Percentiles rank a stretch among this genome's conserved stretches.
These are phyloP conservation scores for Carnegiea gigantea DNA, from an alignment of 179 eudicot genomes.

Conservation along the genomic window DNA sequence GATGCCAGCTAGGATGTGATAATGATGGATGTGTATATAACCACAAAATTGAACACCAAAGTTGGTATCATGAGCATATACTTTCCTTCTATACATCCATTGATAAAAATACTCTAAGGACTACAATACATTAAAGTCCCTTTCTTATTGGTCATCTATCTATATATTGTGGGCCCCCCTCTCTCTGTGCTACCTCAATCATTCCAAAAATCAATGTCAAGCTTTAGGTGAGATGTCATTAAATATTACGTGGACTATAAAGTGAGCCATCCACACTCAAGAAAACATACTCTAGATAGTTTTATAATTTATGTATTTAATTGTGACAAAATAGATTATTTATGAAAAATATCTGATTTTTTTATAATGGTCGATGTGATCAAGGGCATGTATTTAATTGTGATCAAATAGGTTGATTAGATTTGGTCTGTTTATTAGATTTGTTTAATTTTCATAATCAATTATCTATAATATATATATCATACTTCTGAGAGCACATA, in stretches of 20 bases:
- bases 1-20: background rate
- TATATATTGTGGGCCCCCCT: background rate
- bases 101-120: background rate
- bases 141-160: background rate
- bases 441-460: too few relatives aligned
- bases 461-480: too few relatives aligned
- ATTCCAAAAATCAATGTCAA: slow-evolving; percentile 16
- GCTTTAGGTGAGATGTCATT: slow-evolving; percentile 20
- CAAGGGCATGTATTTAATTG: too few relatives aligned
- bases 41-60: background rate
- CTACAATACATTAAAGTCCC: background rate
- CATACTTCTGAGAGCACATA: too few relatives aligned
- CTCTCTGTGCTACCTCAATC: background rate
- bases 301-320: background rate
- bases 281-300: background rate
- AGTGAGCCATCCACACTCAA: background rate
- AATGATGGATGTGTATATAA: background rate
- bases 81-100: background rate
- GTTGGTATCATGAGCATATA: background rate
- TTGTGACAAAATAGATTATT: background rate
- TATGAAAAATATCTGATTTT: too few relatives aligned
- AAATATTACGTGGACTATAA: background rate
- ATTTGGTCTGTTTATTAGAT: too few relatives aligned
- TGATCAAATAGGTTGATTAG: too few relatives aligned
- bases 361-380: too few relatives aligned